Conservation (phyloP, 108 stramenopile genomes). For the Nitzschia sp. region DNA sequence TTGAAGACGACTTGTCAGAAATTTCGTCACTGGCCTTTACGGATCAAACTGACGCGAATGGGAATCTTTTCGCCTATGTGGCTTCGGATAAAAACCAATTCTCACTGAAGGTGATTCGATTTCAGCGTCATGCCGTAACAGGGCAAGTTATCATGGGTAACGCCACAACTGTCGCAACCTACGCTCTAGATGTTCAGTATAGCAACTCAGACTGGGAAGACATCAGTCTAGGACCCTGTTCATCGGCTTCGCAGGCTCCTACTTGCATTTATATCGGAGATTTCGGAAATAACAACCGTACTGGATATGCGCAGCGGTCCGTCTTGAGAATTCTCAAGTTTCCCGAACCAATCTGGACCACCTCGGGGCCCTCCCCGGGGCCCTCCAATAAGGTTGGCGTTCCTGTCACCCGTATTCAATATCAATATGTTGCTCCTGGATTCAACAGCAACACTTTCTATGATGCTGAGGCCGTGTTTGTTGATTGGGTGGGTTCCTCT, state of each 20-base stretch:
- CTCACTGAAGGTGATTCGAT: slow-evolving; percentile 5
- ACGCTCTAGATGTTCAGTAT: neutral
- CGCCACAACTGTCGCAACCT: neutral
- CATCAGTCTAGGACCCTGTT: neutral
- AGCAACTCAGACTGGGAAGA: neutral
- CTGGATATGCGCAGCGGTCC: neutral
- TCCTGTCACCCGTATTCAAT: neutral
- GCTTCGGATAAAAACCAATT: slow-evolving; percentile 10
- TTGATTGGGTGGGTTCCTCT: neutral
- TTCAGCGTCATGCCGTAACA: neutral
- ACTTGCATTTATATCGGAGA: slow-evolving; percentile 14
- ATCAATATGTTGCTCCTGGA: neutral
- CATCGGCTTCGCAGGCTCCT: neutral
- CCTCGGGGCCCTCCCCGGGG: neutral
- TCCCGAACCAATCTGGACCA: neutral
- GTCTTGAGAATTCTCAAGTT: neutral
- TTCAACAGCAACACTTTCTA: neutral
- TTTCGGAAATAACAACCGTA: neutral
- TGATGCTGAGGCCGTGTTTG: slow-evolving; percentile 8
- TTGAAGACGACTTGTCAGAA: slow-evolving; percentile 6
- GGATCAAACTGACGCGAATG: slow-evolving; percentile 2
- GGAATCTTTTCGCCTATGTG: neutral
- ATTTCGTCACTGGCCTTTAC: slow-evolving; percentile 1
- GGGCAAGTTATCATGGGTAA: neutral
- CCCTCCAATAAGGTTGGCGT: neutral